phyloP scores from a whole-genome alignment of 768 basidiomycete genomes.

The Serendipita sp. region DNA sequence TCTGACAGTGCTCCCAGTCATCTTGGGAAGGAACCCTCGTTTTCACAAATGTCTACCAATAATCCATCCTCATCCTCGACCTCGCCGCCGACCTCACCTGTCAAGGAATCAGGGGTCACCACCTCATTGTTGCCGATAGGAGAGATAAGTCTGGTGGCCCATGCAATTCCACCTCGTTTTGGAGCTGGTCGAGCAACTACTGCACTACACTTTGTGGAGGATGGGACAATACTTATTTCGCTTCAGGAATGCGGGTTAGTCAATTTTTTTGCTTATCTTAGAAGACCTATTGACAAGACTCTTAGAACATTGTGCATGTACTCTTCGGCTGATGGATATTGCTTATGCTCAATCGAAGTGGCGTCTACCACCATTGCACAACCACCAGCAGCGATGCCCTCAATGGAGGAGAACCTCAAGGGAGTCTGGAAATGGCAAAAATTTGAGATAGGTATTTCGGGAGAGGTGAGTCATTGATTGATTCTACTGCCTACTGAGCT shows the following conservation, averaged over 20 bases:
- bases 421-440: constrained; percentile 22
- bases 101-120: constrained; percentile 8
- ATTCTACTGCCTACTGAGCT: neutral
- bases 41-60: constrained; percentile 24
- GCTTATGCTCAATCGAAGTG: constrained; percentile 20
- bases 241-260: constrained; percentile 53
- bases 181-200: constrained; percentile 27
- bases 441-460: constrained; percentile 16
- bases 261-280: neutral
- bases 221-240: constrained; percentile 29
- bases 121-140: constrained; percentile 16
- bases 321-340: constrained; percentile 34
- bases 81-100: constrained; percentile 25
- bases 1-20: neutral
- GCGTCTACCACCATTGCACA: constrained; percentile 17
- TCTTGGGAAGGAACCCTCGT: neutral
- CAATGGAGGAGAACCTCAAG: constrained; percentile 6
- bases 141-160: constrained; percentile 21
- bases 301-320: constrained; percentile 16
- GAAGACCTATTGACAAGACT: neutral
- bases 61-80: constrained; percentile 25
- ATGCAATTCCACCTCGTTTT: constrained; percentile 27
- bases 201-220: constrained; percentile 31
- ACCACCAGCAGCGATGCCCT: constrained; percentile 14
- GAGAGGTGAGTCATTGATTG: constrained; percentile 16